Percentiles rank a stretch among this genome's conserved stretches.
Conservation (phyloP, 129 eudicot genomes). For the Centaurea solstitialis region DNA sequence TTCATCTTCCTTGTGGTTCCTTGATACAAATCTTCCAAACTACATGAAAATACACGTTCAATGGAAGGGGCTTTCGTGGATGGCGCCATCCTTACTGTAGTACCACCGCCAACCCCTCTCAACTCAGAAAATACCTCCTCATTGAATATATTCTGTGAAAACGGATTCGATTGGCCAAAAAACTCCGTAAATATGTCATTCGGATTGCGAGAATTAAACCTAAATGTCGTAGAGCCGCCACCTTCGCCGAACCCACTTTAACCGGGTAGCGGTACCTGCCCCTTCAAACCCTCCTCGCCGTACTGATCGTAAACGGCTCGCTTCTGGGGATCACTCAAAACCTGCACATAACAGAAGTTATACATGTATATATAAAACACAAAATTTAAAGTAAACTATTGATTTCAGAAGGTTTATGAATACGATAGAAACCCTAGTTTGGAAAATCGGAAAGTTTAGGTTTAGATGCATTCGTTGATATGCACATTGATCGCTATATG, state of each 20-base stretch:
- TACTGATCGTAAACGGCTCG: constrained; percentile 75
- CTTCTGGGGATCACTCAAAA: constrained; percentile 90
- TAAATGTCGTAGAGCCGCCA: constrained; percentile 47
- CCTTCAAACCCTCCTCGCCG: constrained; percentile 91
- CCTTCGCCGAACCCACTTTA: constrained; percentile 48
- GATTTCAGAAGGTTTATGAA: neutral
- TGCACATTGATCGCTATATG: constrained; percentile 6
- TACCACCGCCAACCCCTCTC: too few species aligned
- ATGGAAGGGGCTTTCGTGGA: constrained; percentile 63
- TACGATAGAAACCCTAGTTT: neutral
- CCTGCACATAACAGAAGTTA: constrained; percentile 55
- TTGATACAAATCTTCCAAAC: constrained; percentile 87
- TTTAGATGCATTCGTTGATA: neutral
- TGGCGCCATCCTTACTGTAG: constrained; percentile 42
- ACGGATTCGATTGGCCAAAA: too few species aligned
- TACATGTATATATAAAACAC: neutral
- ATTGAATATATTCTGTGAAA: too few species aligned
- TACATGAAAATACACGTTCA: constrained; percentile 70
- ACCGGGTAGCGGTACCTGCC: constrained; percentile 85
- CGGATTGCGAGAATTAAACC: constrained; percentile 73
- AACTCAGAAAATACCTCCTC: too few species aligned
- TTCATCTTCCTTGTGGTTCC: constrained; percentile 95
- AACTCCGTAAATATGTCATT: constrained; percentile 85
- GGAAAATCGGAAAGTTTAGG: neutral
- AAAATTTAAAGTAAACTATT: neutral